phyloP scores from a whole-genome alignment of 768 basidiomycete genomes.

The Epithele typhae region DNA sequence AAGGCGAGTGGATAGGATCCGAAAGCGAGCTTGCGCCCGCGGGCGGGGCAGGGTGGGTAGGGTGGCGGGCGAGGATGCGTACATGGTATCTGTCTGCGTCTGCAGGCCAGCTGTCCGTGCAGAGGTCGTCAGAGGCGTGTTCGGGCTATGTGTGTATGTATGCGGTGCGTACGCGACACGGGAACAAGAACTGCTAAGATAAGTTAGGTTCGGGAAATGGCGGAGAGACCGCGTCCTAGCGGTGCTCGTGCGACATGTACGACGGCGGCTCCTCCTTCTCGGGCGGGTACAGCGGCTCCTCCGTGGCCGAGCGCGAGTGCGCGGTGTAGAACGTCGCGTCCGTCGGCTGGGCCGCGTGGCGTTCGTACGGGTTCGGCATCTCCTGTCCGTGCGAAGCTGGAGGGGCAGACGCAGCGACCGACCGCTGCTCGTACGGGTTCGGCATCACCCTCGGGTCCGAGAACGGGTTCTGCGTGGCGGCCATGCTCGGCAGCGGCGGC shows the following conservation, averaged over 20 bases:
- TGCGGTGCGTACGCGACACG: not conserved
- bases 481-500: not conserved
- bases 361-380: constrained; percentile 14
- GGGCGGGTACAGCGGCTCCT: constrained; percentile 2
- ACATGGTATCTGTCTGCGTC: too few relatives aligned
- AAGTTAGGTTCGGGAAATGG: not conserved
- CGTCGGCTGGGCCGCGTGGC: constrained; percentile 9
- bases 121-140: too few relatives aligned
- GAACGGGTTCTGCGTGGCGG: constrained; percentile 6
- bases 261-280: constrained; percentile 2
- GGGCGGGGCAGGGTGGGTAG: too few relatives aligned
- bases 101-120: too few relatives aligned
- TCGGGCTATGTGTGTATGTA: not conserved
- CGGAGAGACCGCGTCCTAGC: not conserved
- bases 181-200: too few relatives aligned
- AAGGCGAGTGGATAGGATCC: too few relatives aligned
- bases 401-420: too few relatives aligned
- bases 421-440: constrained; percentile 14
- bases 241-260: constrained; percentile 1
- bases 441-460: constrained; percentile 8
- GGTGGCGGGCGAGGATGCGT: too few relatives aligned
- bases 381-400: too few relatives aligned
- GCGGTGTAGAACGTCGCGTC: constrained; percentile 17
- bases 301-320: too few relatives aligned
- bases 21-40: too few relatives aligned